phyloP scores from a whole-genome alignment of 2,329 filamentous ascomycete species.

The Penicillium freii region DNA sequence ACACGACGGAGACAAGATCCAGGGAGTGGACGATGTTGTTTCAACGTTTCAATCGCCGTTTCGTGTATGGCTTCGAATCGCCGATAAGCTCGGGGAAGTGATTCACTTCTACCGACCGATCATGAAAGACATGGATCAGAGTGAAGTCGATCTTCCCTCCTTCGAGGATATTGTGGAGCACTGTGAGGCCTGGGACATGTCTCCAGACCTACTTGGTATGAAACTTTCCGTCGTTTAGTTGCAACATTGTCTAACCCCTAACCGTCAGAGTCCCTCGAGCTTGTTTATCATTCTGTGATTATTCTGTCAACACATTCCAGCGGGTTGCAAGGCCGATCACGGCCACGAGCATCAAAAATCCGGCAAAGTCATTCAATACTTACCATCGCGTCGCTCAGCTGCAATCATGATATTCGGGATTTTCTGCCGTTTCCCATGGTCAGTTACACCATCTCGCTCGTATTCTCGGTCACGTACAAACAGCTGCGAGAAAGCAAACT shows the following conservation, averaged over 20 bases:
- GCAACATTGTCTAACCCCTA: not conserved
- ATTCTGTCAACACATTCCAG: slow-evolving; percentile 15
- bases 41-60: slow-evolving; percentile 14
- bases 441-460: slow-evolving; percentile 18
- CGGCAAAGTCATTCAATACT: slow-evolving; percentile 7
- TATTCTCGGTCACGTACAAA: slow-evolving; percentile 19
- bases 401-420: slow-evolving; percentile 2
- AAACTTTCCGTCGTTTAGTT: not conserved
- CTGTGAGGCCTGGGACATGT: not conserved
- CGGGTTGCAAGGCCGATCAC: slow-evolving; percentile 11
- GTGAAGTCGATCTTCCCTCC: slow-evolving; percentile 3
- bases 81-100: slow-evolving; percentile 10
- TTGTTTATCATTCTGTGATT: slow-evolving; percentile 16
- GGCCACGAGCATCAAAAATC: slow-evolving; percentile 3
- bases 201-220: not conserved
- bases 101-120: slow-evolving; percentile 15
- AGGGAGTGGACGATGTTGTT: slow-evolving; percentile 14
- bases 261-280: slow-evolving; percentile 11
- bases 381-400: slow-evolving; percentile 3
- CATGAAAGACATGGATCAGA: slow-evolving; percentile 1
- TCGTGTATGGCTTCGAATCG: slow-evolving; percentile 14
- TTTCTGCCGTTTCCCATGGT: slow-evolving; percentile 14
- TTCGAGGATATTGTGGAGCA: slow-evolving; percentile 6
- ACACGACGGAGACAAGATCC: slow-evolving; percentile 17
- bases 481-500: slow-evolving; percentile 14